A percentile compares a stretch with the other conserved stretches of the same genome.
These are phyloP conservation scores for Zalaria sp. DNA, from an alignment of 2,329 filamentous ascomycete genomes.

Conservation along the genomic window DNA sequence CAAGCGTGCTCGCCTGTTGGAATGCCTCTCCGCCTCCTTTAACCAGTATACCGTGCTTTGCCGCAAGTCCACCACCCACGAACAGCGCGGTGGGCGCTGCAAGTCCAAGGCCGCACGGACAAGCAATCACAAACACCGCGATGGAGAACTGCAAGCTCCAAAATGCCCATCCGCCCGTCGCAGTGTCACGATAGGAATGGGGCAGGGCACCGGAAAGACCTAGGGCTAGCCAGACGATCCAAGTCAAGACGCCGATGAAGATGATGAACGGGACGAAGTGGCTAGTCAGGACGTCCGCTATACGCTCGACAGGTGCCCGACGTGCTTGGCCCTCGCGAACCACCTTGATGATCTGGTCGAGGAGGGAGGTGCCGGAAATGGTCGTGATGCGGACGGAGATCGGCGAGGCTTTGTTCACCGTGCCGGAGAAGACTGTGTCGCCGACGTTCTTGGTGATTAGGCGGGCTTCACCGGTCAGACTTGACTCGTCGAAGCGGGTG, in stretches of 20 bases:
- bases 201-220: conserved; percentile 47
- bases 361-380: conserved; percentile 55
- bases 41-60: conserved; percentile 65
- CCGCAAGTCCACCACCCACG: conserved; percentile 66
- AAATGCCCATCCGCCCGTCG: conserved; percentile 50
- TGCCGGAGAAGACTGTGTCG: conserved; percentile 57
- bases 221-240: conserved; percentile 56
- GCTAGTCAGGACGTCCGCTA: conserved; percentile 57
- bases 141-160: conserved; percentile 77
- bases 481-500: conserved; percentile 74
- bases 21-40: conserved; percentile 79
- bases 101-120: conserved; percentile 69
- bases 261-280: conserved; percentile 67
- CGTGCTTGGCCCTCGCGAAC: conserved; percentile 66
- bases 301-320: conserved; percentile 60
- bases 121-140: conserved; percentile 75
- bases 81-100: conserved; percentile 78
- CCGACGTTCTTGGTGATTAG: conserved; percentile 48
- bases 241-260: conserved; percentile 54
- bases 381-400: conserved; percentile 51
- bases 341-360: conserved; percentile 65
- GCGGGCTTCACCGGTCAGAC: conserved; percentile 66
- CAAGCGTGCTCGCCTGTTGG: conserved; percentile 65
- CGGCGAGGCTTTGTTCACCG: conserved; percentile 55
- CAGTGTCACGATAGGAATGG: conserved; percentile 36